Conservation (phyloP, 129 eudicot genomes). For the Tanacetum coccineum region DNA sequence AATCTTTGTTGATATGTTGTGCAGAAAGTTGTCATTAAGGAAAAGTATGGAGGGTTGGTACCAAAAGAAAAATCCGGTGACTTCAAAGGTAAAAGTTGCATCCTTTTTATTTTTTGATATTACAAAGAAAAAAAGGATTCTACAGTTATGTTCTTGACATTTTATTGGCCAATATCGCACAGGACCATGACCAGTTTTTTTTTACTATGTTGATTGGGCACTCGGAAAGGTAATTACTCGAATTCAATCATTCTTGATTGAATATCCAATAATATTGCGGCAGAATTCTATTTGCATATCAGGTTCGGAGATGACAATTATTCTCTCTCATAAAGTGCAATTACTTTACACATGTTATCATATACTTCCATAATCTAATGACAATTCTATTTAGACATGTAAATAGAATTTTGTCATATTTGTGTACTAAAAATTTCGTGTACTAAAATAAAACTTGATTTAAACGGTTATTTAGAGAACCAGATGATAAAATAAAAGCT, state of each 20-base stretch:
- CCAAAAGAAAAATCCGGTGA: constrained; percentile 72
- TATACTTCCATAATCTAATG: background rate
- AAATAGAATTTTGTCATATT: too few relatives aligned
- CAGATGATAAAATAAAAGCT: too few relatives aligned
- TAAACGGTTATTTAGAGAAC: too few relatives aligned
- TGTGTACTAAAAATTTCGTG: too few relatives aligned
- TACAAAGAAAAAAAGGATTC: background rate
- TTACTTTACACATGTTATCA: too few relatives aligned
- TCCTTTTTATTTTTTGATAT: background rate
- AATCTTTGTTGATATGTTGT: constrained; percentile 4
- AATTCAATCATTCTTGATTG: too few relatives aligned
- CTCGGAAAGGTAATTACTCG: constrained; percentile 59
- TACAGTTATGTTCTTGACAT: background rate
- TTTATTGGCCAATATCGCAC: constrained; percentile 29
- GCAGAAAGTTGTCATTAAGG: constrained; percentile 73
- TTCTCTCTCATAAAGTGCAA: too few relatives aligned
- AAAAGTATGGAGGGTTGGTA: constrained; percentile 84
- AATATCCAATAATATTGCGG: too few relatives aligned
- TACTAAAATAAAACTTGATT: too few relatives aligned
- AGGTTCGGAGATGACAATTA: too few relatives aligned
- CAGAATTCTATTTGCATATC: too few relatives aligned
- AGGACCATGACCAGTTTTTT: constrained; percentile 93
- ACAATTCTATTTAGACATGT: background rate
- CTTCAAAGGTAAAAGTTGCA: constrained; percentile 57
- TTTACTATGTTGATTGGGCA: constrained; percentile 98